A percentile compares a stretch with the other conserved stretches of the same genome.
These are phyloP conservation scores for Aspergillus phoenicis DNA, from an alignment of 2,329 filamentous ascomycete species.

Conservation along the genomic window DNA sequence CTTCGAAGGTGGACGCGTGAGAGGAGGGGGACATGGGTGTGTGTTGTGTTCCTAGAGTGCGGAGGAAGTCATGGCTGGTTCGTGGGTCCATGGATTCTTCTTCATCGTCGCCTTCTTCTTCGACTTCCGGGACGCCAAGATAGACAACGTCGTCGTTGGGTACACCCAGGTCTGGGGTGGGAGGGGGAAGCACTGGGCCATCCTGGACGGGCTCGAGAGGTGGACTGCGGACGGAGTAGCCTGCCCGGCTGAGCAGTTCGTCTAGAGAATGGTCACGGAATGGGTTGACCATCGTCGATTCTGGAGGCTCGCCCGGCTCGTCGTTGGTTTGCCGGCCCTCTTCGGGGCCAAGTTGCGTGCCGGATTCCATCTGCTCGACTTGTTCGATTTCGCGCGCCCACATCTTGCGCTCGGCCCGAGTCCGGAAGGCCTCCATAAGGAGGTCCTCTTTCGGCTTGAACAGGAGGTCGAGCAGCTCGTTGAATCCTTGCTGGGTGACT, in stretches of 20 bases:
- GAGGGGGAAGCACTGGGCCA: slow-evolving; percentile 29
- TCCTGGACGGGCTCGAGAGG: slow-evolving; percentile 22
- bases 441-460: slow-evolving; percentile 81
- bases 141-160: slow-evolving; percentile 26
- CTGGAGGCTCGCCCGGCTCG: slow-evolving; percentile 32
- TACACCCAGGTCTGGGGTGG: slow-evolving; percentile 21
- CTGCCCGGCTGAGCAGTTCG: slow-evolving; percentile 46
- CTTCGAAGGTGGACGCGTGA: slow-evolving; percentile 10
- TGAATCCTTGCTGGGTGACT: slow-evolving; percentile 87
- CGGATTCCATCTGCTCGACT: slow-evolving; percentile 35
- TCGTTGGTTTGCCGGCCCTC: slow-evolving; percentile 20
- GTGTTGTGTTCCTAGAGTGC: neutral
- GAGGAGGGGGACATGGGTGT: slow-evolving; percentile 4
- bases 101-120: slow-evolving; percentile 18
- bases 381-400: slow-evolving; percentile 49
- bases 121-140: slow-evolving; percentile 14
- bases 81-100: slow-evolving; percentile 15
- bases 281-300: slow-evolving; percentile 32
- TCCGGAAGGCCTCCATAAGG: slow-evolving; percentile 67
- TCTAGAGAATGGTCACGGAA: slow-evolving; percentile 45
- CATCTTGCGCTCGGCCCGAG: slow-evolving; percentile 62
- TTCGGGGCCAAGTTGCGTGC: slow-evolving; percentile 22
- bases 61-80: neutral
- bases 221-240: slow-evolving; percentile 39
- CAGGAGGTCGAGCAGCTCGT: slow-evolving; percentile 83